Conservation (phyloP, 139 green algal species). For the Chlorella sp. region DNA sequence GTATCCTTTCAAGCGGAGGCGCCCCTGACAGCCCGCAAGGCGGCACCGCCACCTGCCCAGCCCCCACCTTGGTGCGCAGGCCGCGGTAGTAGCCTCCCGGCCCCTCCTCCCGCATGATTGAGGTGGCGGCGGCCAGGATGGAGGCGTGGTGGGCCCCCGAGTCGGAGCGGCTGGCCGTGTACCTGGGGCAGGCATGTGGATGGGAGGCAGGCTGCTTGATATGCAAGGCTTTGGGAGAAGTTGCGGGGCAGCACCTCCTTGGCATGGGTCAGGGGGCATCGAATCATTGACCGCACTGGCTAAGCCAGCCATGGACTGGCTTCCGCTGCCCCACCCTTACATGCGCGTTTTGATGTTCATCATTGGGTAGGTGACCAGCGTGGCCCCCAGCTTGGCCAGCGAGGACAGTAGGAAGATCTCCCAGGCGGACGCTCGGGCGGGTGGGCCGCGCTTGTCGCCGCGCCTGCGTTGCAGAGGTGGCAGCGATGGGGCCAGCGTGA, state of each 20-base stretch:
- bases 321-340: too few relatives aligned
- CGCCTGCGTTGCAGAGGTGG: neutral
- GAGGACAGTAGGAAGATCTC: slow-evolving; percentile 90
- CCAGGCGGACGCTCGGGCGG: slow-evolving; percentile 24
- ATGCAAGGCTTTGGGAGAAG: too few relatives aligned
- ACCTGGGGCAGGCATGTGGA: too few relatives aligned
- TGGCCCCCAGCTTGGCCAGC: slow-evolving; percentile 93
- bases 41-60: too few relatives aligned
- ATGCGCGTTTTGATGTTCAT: slow-evolving; percentile 86
- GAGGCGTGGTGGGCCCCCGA: slow-evolving; percentile 67
- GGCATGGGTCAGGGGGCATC: too few relatives aligned
- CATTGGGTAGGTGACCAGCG: slow-evolving; percentile 95
- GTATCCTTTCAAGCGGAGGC: too few relatives aligned
- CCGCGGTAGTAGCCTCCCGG: slow-evolving; percentile 51
- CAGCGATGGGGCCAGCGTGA: neutral
- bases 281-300: too few relatives aligned
- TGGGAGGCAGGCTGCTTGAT: too few relatives aligned
- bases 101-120: slow-evolving; percentile 74
- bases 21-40: too few relatives aligned
- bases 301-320: too few relatives aligned
- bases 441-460: neutral
- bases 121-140: slow-evolving; percentile 64
- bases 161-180: too few relatives aligned
- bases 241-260: too few relatives aligned
- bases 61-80: slow-evolving; percentile 73